Evolutionary conservation across 176 grass and related monocot species (phyloP).

Genomic region (Thalia dealbata): DNA sequence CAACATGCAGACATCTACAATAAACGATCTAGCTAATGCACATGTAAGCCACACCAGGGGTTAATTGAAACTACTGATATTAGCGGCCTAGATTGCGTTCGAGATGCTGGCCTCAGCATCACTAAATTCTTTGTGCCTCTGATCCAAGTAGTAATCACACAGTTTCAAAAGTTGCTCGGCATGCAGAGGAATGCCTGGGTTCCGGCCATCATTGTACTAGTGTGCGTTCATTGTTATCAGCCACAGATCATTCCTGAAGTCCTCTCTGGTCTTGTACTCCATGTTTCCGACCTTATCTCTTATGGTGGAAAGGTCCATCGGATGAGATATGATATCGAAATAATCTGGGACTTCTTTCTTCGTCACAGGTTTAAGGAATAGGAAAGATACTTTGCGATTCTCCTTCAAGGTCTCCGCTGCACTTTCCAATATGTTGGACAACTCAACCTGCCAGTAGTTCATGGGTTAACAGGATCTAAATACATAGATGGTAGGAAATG

Average conservation of each 20-base stretch:
- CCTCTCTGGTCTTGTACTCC: constrained; percentile 68
- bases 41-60: no score
- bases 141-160: constrained; percentile 41
- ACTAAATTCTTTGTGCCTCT: constrained; percentile 24
- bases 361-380: constrained; percentile 82
- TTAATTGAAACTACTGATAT: no score
- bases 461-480: background rate
- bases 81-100: no score
- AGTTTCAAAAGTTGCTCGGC: constrained; percentile 52
- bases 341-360: constrained; percentile 93
- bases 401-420: constrained; percentile 47
- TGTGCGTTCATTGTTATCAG: constrained; percentile 73
- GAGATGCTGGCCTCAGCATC: constrained; percentile 33
- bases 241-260: constrained; percentile 65
- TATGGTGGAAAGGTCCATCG: constrained; percentile 95
- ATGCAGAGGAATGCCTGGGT: constrained; percentile 73
- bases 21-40: no score
- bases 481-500: background rate
- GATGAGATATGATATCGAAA: constrained; percentile 33
- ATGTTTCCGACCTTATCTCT: constrained; percentile 75
- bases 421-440: constrained; percentile 71
- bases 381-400: constrained; percentile 26
- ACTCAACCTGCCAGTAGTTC: constrained; percentile 50
- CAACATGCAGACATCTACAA: no score
- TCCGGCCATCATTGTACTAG: constrained; percentile 41